Base-by-base conservation (phyloP, 352 stramenopile genomes). In the Peronospora belbahrii region DNA sequence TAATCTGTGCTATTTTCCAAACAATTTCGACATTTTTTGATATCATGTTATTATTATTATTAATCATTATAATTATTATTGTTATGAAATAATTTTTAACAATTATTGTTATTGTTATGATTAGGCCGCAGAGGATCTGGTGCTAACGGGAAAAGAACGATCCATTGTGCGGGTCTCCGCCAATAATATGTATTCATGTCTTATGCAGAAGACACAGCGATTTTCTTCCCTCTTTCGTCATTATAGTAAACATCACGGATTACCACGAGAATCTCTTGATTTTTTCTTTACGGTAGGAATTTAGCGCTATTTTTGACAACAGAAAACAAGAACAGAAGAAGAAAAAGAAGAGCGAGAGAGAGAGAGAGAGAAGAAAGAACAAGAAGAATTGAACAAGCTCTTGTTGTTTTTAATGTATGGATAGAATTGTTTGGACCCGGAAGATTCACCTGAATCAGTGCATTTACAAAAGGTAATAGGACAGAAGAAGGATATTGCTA, bases 191-290 rank as follows among this genome's bases (percentile, higher is more conserved):
- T 90, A 90, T 63, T 89, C 81, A 59, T 98, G 95, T 56, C 71
- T 98, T 38, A 98, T 98, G 95, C 85, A 98, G 41, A 98, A 98
- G 67, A 97, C 94, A 14, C 95, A 98, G 73, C 85, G 93, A 14
- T 98, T 98, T 64, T 97, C 90, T 20, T 97, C 84, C 43, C 82
- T 98, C 14, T 98, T 98, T 56, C 93, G 94, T 37, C 95, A 98
- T 71, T 98, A 98, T 67, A 97, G 93, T 62, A 98, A 98, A 66
- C 97, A 98, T 70, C 95, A 98, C 67, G 95, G 95, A 3, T 57
- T 98, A 31, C 76, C 93, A 6, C 96, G 97, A 56, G 94, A 98
- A 46, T 90, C 95, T 49, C 73, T 98, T 25, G 95, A 98, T 57
- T 98, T 98, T 55, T 98, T 97, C 70, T 98, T 98, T 62, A 95